Conservation (phyloP, 306 rosid genomes). For the Hippophae tibetana region DNA sequence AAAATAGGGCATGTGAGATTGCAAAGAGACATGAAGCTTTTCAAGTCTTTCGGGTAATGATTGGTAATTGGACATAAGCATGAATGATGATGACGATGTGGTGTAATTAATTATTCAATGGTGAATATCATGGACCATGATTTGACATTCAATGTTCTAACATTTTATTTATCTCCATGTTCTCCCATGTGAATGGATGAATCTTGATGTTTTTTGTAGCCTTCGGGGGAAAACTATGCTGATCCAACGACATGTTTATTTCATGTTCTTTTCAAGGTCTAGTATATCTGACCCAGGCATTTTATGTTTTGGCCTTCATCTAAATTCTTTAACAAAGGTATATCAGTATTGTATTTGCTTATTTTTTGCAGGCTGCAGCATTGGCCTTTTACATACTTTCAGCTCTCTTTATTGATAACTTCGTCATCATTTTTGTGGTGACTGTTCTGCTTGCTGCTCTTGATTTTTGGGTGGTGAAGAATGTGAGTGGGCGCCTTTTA, state of each 20-base stretch:
- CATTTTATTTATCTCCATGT: neutral
- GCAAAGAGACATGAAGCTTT: no score
- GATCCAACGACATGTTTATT: slow-evolving; percentile 91
- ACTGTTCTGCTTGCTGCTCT: slow-evolving; percentile 94
- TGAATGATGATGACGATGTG: no score
- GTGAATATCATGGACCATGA: no score
- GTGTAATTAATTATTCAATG: no score
- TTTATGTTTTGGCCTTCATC: neutral
- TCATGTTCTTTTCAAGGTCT: slow-evolving; percentile 95
- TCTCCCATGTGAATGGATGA: slow-evolving; percentile 5
- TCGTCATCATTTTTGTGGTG: slow-evolving; percentile 95
- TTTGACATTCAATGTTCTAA: no score
- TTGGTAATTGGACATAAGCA: no score
- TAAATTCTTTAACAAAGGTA: slow-evolving; percentile 9
- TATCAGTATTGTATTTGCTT: neutral
- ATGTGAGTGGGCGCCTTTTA: slow-evolving; percentile 90
- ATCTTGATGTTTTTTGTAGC: slow-evolving; percentile 36
- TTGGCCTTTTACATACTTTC: slow-evolving; percentile 98
- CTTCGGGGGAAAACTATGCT: slow-evolving; percentile 81
- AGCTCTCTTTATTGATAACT: slow-evolving; percentile 68
- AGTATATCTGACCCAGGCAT: neutral
- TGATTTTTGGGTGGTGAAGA: slow-evolving; percentile 99
- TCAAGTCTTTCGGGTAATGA: no score
- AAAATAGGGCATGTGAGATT: no score
- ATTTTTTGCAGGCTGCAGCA: slow-evolving; percentile 61